Evolutionary conservation across 441 rosid genomes (phyloP).

Genomic region (Populus hybrid): DNA sequence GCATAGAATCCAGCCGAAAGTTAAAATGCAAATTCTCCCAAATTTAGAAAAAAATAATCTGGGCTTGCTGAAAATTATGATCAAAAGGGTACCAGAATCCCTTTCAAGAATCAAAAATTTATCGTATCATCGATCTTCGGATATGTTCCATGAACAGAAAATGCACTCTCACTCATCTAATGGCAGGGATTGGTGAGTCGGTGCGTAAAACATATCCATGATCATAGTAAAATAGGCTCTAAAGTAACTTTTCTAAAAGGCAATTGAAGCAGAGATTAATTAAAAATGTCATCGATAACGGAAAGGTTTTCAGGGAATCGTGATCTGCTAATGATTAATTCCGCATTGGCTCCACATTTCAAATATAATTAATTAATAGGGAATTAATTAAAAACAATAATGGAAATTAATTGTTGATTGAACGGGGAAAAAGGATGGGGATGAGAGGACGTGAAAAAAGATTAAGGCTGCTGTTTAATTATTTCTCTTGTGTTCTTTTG

Average conservation of each 20-base stretch:
- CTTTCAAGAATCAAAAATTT: background rate
- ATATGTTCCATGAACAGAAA: constrained; percentile 18
- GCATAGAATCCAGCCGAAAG: constrained; percentile 25
- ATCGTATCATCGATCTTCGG: constrained; percentile 14
- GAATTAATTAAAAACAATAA: background rate
- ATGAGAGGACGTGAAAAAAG: background rate
- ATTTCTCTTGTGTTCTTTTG: too few species aligned
- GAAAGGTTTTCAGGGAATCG: constrained; percentile 25
- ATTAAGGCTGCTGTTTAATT: too few species aligned
- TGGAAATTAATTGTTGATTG: background rate
- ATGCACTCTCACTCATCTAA: background rate
- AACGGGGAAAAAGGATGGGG: background rate
- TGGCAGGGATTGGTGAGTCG: constrained; percentile 31
- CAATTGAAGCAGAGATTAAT: background rate
- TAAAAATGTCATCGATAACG: constrained; percentile 22
- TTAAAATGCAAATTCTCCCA: background rate
- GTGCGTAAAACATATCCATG: constrained; percentile 33
- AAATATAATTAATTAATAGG: background rate
- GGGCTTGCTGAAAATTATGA: constrained; percentile 5
- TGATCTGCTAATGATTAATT: constrained; percentile 24
- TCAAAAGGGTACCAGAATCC: constrained; percentile 6
- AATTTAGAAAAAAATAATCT: background rate
- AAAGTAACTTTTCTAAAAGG: constrained; percentile 10
- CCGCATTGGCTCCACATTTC: background rate
- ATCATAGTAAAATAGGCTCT: constrained; percentile 7